phyloP scores from a whole-genome alignment of 805 yeast genomes.

The Pichia insulana region DNA sequence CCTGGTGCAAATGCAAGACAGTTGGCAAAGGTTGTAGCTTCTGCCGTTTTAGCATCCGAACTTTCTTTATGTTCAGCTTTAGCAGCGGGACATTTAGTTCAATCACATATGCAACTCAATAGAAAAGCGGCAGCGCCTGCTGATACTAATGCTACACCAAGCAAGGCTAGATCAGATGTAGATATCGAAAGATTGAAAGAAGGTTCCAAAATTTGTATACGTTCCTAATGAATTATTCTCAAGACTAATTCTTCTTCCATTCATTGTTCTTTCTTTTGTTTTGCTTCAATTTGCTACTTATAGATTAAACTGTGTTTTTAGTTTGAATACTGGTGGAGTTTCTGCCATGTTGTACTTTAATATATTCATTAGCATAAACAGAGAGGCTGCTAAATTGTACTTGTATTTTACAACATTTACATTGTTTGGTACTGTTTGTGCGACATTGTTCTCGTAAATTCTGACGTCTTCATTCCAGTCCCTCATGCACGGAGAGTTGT shows the following conservation, averaged over 20 bases:
- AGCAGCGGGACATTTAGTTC: constrained; percentile 97
- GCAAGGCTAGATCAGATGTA: constrained; percentile 11
- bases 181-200: constrained; percentile 48
- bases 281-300: too few species aligned
- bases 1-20: constrained; percentile 96
- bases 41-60: constrained; percentile 94
- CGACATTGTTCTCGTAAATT: too few species aligned
- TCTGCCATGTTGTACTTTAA: too few species aligned
- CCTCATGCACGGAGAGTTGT: too few species aligned
- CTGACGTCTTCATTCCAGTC: too few species aligned
- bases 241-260: not conserved
- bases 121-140: constrained; percentile 36
- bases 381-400: too few species aligned
- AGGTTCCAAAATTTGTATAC: constrained; percentile 70
- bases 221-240: constrained; percentile 33
- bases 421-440: too few species aligned
- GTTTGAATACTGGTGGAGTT: too few species aligned
- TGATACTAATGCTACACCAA: constrained; percentile 21
- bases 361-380: too few species aligned
- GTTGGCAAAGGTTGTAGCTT: constrained; percentile 85
- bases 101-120: constrained; percentile 94
- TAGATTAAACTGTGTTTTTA: too few species aligned
- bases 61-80: constrained; percentile 89
- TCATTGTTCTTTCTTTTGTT: not conserved
- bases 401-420: too few species aligned